phyloP scores from a whole-genome alignment of 2,329 filamentous ascomycete genomes.

The Talaromyces albobiverticillius region DNA sequence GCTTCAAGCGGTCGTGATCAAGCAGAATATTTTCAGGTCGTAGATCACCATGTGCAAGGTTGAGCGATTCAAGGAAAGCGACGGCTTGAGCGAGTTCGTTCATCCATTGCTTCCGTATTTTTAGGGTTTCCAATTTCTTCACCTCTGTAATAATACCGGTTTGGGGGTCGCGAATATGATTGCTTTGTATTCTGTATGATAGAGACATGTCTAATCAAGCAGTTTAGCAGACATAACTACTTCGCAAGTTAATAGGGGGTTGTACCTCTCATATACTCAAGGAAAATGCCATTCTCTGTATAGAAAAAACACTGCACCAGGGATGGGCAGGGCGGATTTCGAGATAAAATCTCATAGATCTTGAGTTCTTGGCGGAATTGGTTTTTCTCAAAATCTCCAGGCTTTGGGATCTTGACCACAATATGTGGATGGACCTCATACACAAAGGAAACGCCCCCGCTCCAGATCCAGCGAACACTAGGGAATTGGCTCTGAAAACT shows the following conservation, averaged over 20 bases:
- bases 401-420: constrained; percentile 27
- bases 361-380: constrained; percentile 25
- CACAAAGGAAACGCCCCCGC: constrained; percentile 10
- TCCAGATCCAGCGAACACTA: not conserved
- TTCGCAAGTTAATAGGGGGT: constrained; percentile 6
- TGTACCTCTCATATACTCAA: constrained; percentile 29
- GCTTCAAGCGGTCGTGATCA: constrained; percentile 26
- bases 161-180: not conserved
- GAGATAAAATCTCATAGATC: constrained; percentile 23
- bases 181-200: not conserved
- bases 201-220: not conserved
- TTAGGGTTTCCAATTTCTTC: constrained; percentile 25
- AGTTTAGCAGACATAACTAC: constrained; percentile 19
- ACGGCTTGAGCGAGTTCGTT: constrained; percentile 29
- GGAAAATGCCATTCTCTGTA: constrained; percentile 24
- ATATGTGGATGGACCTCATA: constrained; percentile 28
- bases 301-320: constrained; percentile 25
- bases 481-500: too few species aligned
- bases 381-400: constrained; percentile 23
- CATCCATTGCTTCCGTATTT: constrained; percentile 29
- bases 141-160: constrained; percentile 23
- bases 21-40: constrained; percentile 30
- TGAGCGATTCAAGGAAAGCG: constrained; percentile 31
- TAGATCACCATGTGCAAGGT: constrained; percentile 31
- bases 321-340: constrained; percentile 21